Evolutionary conservation across 139 green algal species (phyloP).

Genomic region (Picochlorum sp.): DNA sequence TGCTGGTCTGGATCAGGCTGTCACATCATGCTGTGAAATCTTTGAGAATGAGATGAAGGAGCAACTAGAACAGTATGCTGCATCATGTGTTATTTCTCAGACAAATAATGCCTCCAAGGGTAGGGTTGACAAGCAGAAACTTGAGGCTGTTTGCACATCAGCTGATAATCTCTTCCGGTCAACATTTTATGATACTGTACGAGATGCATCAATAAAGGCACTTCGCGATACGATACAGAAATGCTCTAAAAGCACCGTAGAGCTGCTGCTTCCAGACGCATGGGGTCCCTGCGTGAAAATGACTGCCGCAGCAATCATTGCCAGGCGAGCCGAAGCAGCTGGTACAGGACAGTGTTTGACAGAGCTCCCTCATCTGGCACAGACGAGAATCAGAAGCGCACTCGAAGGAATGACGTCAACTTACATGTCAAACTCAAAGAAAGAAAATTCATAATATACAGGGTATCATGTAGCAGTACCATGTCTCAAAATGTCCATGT

Average conservation of each 20-base stretch:
- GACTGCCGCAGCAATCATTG: background rate
- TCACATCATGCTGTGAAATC: background rate
- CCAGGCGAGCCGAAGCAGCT: background rate
- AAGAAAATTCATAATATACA: background rate
- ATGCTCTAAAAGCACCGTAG: background rate
- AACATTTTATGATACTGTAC: too few relatives aligned
- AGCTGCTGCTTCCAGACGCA: background rate
- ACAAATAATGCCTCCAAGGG: too few relatives aligned
- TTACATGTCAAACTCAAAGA: background rate
- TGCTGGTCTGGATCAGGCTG: slow-evolving; percentile 7
- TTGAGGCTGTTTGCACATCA: too few relatives aligned
- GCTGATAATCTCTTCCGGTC: too few relatives aligned
- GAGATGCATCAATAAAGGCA: background rate
- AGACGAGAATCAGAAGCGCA: background rate
- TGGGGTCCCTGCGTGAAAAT: background rate
- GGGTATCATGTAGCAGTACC: background rate
- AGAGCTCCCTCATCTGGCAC: background rate
- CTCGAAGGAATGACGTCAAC: background rate
- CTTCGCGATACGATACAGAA: background rate
- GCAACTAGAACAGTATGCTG: too few relatives aligned
- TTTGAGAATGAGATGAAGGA: too few relatives aligned
- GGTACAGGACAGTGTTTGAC: background rate
- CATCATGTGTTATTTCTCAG: too few relatives aligned
- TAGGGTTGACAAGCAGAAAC: too few relatives aligned
- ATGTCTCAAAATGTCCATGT: background rate